Evolutionary conservation across 2,329 filamentous ascomycete species (phyloP).

Genomic region (Ilyonectria destructans): DNA sequence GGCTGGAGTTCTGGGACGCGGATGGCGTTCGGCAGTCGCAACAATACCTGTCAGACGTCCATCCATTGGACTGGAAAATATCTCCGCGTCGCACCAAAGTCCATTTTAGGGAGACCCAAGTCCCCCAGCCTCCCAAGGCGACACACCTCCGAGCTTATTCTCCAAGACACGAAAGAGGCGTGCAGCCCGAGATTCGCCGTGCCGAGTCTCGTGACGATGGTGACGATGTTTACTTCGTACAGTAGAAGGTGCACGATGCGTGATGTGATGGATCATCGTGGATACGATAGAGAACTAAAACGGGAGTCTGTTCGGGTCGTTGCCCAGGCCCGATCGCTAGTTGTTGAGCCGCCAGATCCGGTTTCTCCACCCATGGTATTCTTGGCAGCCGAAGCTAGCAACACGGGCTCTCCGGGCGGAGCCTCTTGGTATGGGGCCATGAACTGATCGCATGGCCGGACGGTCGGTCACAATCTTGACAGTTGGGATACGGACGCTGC

Average conservation of each 20-base stretch:
- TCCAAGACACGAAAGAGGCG: not conserved
- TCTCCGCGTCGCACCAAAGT: slow-evolving; percentile 25
- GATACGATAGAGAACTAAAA: slow-evolving; percentile 14
- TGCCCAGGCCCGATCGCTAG: slow-evolving; percentile 32
- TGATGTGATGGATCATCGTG: not conserved
- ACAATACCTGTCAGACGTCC: not conserved
- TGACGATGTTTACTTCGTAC: not conserved
- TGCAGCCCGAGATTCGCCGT: not conserved
- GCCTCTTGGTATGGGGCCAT: slow-evolving; percentile 32
- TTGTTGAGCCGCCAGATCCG: slow-evolving; percentile 48
- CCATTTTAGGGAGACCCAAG: slow-evolving; percentile 27
- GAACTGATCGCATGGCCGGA: slow-evolving; percentile 34
- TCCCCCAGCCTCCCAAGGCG: slow-evolving; percentile 25
- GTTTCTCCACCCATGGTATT: slow-evolving; percentile 38
- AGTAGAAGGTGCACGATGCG: not conserved
- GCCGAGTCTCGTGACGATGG: slow-evolving; percentile 6
- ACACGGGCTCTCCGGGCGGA: slow-evolving; percentile 45
- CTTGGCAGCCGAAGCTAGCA: slow-evolving; percentile 44
- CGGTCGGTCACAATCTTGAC: slow-evolving; percentile 16
- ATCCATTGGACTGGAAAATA: slow-evolving; percentile 14
- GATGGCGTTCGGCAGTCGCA: slow-evolving; percentile 27
- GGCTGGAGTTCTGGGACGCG: slow-evolving; percentile 25
- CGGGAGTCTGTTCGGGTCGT: slow-evolving; percentile 10
- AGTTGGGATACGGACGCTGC: slow-evolving; percentile 8
- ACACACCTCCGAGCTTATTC: slow-evolving; percentile 5